phyloP scores from a whole-genome alignment of 177 flowering plant genomes.

The Vitis hybrid region DNA sequence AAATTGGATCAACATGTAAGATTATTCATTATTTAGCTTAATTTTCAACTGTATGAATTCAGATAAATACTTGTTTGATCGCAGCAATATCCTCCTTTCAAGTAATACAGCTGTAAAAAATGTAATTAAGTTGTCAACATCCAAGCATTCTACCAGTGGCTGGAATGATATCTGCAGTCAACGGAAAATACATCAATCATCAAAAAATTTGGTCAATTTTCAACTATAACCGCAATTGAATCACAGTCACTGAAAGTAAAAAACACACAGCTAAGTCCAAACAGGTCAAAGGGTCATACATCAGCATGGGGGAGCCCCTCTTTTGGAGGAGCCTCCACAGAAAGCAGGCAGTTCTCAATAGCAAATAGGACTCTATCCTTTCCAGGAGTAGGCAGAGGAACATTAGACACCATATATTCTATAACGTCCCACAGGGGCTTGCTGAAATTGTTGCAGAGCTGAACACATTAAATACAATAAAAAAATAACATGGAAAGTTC shows the following conservation, averaged over 20 bases:
- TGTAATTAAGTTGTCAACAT: slow-evolving; percentile 86
- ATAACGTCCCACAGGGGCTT: slow-evolving; percentile 97
- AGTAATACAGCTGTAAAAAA: slow-evolving; percentile 93
- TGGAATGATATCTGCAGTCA: slow-evolving; percentile 88
- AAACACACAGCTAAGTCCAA: slow-evolving; percentile 6
- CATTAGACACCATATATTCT: slow-evolving; percentile 75
- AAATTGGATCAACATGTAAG: background rate
- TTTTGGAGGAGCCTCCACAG: slow-evolving; percentile 91
- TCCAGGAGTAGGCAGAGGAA: slow-evolving; percentile 94
- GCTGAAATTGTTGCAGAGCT: slow-evolving; percentile 59
- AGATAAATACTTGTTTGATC: slow-evolving; percentile 77
- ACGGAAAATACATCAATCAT: slow-evolving; percentile 14
- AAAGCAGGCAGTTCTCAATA: slow-evolving; percentile 82
- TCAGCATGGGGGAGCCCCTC: slow-evolving; percentile 97
- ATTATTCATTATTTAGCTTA: slow-evolving; percentile 1
- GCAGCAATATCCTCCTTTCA: slow-evolving; percentile 87
- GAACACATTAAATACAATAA: slow-evolving; percentile 20
- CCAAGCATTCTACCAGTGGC: slow-evolving; percentile 91
- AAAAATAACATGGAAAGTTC: slow-evolving; percentile 5
- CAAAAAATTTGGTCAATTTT: slow-evolving; percentile 2
- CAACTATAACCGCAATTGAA: background rate
- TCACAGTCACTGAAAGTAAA: slow-evolving; percentile 1
- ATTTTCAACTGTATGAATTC: background rate
- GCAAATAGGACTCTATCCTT: slow-evolving; percentile 87
- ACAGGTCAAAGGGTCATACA: slow-evolving; percentile 44